A percentile compares a stretch with the other conserved stretches of the same genome.
Evolutionary conservation across 2,329 filamentous ascomycete genomes (phyloP).

Genomic region (Rutstroemia sydowiana): DNA sequence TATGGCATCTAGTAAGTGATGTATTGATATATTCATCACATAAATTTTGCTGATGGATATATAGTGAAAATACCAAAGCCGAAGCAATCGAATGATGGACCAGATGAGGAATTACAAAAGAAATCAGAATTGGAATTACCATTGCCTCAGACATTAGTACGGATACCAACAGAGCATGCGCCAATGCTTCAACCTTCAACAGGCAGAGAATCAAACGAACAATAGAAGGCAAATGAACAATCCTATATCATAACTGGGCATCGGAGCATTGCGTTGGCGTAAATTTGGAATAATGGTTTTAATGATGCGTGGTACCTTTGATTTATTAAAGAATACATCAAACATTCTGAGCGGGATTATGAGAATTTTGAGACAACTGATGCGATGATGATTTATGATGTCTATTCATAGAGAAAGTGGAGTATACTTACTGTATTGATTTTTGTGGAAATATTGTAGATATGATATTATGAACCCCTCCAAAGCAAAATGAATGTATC

Average conservation of each 20-base stretch:
- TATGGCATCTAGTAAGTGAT: slow-evolving; percentile 69
- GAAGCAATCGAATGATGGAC: slow-evolving; percentile 36
- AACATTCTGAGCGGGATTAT: not conserved
- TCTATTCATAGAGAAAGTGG: too few species aligned
- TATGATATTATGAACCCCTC: too few species aligned
- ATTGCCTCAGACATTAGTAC: slow-evolving; percentile 73
- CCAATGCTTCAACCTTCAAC: slow-evolving; percentile 40
- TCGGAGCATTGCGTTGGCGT: slow-evolving; percentile 14
- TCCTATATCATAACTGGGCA: slow-evolving; percentile 6
- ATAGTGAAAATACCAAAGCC: slow-evolving; percentile 64
- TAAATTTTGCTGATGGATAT: not conserved
- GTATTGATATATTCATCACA: not conserved
- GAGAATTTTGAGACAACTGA: not conserved
- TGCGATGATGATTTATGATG: not conserved
- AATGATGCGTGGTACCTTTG: not conserved
- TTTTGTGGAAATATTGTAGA: too few species aligned
- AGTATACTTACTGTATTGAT: too few species aligned
- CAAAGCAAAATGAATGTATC: too few species aligned
- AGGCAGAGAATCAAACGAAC: slow-evolving; percentile 13
- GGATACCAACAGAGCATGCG: slow-evolving; percentile 76
- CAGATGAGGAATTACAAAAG: slow-evolving; percentile 36
- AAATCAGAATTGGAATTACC: slow-evolving; percentile 34
- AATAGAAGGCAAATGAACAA: slow-evolving; percentile 9
- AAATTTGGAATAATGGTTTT: not conserved
- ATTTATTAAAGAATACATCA: not conserved